Conservation (phyloP, 257 asterid genomes). For the Salvia hispanica region DNA sequence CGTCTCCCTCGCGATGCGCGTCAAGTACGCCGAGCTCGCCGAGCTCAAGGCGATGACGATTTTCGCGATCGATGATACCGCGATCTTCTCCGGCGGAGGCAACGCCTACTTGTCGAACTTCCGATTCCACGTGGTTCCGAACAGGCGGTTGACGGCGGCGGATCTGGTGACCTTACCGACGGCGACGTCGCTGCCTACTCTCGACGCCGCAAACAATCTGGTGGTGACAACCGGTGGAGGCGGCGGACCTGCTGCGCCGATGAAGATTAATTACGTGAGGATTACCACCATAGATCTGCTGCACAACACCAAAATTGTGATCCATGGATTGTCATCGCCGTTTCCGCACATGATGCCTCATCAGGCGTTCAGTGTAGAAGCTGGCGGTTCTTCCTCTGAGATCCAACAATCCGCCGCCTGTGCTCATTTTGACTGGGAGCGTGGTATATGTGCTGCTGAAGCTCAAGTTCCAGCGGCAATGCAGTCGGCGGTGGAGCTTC, state of each 20-base stretch:
- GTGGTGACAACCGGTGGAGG: conserved; percentile 68
- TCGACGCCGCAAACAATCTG: conserved; percentile 54
- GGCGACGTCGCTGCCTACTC: conserved; percentile 50
- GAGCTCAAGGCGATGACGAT: conserved; percentile 60
- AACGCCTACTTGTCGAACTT: conserved; percentile 51
- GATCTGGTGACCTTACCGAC: conserved; percentile 59
- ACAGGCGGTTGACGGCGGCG: conserved; percentile 52
- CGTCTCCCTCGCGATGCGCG: conserved; percentile 64
- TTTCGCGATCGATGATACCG: conserved; percentile 62
- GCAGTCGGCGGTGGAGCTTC: conserved; percentile 39
- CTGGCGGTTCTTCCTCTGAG: conserved; percentile 30
- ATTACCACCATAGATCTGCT: conserved; percentile 53
- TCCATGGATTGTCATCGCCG: conserved; percentile 60
- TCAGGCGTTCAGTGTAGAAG: conserved; percentile 28
- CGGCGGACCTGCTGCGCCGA: conserved; percentile 55
- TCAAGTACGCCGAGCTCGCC: conserved; percentile 55
- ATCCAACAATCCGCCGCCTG: conserved; percentile 39
- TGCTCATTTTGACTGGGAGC: conserved; percentile 42
- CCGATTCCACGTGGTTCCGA: conserved; percentile 71
- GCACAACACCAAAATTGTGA: conserved; percentile 63
- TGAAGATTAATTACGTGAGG: conserved; percentile 64
- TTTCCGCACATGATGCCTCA: conserved; percentile 61
- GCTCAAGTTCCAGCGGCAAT: conserved; percentile 54
- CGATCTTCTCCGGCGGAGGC: conserved; percentile 64
- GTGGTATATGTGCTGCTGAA: conserved; percentile 53